Base-by-base conservation (phyloP, 805 yeast species). In the Cyberlindnera sargentensis region DNA sequence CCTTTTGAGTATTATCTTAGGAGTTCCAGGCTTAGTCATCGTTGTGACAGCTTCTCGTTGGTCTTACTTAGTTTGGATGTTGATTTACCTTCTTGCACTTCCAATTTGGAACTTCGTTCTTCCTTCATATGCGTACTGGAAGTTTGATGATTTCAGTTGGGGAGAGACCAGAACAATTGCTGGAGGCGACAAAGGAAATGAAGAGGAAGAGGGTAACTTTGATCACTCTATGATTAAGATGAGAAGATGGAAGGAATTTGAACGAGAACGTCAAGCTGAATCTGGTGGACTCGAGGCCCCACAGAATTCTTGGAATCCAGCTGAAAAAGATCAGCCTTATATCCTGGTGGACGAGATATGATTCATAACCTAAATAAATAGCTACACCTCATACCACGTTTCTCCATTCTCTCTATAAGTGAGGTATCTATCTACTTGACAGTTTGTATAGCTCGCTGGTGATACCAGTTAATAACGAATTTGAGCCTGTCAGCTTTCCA, bases 181-280 rank as follows among this genome's bases (percentile, higher is more conserved):
- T 26, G 83, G 80, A 24, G 88, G 78, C 8, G 86, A 76, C 35
- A 78, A 81, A 54, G 78, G 71, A 15, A 93, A 86, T 59, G 84
- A 78, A 37, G 84, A 72, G 25, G 72, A 53, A 24, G 84, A 76
- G 36, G 98, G 97, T 53, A 82, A 80, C 48, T 93, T 91, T 61
- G 98, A 91, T 62, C 85, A 93, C n/a, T 80, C 95, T 2, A 78
- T 78, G 57, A 93, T 93, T 60, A 76, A 77, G 40, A 90, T 91
- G 91, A 86, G 83, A 72, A 74, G 91, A 46, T 93, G 99, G 99
- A 78, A 87, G 60, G 98, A 93, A 51, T 89, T 78, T 69, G 97
- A 90, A 63, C 70, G 85, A 51, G 88, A 84, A 35, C 60, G 62
- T 29, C 58, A 49, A 37, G 44, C 41, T 6, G 43, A 37, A 10